A percentile compares a stretch with the other conserved stretches of the same genome.
These are phyloP conservation scores for Hanseniaspora hatyaiensis DNA, from an alignment of 805 yeast genomes.

Conservation along the genomic window DNA sequence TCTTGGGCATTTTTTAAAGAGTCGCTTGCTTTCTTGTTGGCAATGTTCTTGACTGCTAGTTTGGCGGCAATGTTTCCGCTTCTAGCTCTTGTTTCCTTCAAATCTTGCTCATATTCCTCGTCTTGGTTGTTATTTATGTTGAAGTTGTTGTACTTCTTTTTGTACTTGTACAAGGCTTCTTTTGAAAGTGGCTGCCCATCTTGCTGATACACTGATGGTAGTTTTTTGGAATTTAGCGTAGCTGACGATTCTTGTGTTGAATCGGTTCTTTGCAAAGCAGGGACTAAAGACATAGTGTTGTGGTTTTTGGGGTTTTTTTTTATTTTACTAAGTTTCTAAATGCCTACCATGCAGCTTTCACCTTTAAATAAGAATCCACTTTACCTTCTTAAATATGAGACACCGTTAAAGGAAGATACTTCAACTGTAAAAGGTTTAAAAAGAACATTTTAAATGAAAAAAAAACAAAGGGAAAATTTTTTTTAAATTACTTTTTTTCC, in stretches of 20 bases:
- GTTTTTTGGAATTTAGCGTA: slow-evolving; percentile 1
- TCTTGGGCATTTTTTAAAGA: background rate
- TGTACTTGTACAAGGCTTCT: slow-evolving; percentile 66
- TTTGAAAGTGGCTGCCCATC: slow-evolving; percentile 61
- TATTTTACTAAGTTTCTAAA: too few species aligned
- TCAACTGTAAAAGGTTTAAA: background rate
- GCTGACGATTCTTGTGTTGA: slow-evolving; percentile 1
- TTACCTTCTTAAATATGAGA: too few species aligned
- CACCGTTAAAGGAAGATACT: too few species aligned
- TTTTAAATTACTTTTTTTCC: background rate
- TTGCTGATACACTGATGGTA: slow-evolving; percentile 40
- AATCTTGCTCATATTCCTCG: slow-evolving; percentile 7
- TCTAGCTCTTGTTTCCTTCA: slow-evolving; percentile 38
- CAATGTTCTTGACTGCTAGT: slow-evolving; percentile 53
- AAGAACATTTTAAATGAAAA: background rate
- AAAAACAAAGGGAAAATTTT: background rate
- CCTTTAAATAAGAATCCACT: too few species aligned
- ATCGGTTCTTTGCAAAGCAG: slow-evolving; percentile 18
- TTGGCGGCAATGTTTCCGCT: slow-evolving; percentile 71
- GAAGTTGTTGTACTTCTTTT: slow-evolving; percentile 55
- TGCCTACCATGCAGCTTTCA: too few species aligned
- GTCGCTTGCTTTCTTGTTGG: slow-evolving; percentile 27
- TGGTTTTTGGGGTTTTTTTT: too few species aligned
- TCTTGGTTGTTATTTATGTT: slow-evolving; percentile 39
- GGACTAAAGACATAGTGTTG: slow-evolving; percentile 26